phyloP scores from a whole-genome alignment of 2,329 filamentous ascomycete species.

The Trematosphaeria pertusa region DNA sequence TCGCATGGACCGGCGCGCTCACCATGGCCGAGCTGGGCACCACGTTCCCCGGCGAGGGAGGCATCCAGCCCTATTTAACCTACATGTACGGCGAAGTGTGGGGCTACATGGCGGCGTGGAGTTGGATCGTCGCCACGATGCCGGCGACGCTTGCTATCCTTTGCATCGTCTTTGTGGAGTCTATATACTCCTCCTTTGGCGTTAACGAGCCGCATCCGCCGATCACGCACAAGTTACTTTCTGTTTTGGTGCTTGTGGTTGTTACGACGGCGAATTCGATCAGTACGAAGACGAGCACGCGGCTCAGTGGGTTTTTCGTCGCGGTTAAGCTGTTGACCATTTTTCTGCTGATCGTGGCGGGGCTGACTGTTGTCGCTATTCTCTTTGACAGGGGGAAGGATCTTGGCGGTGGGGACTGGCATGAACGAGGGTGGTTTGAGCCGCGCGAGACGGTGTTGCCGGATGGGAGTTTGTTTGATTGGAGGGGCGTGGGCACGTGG shows the following conservation, averaged over 20 bases:
- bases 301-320: slow-evolving; percentile 48
- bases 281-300: slow-evolving; percentile 52
- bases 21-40: slow-evolving; percentile 70
- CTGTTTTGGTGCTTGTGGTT: slow-evolving; percentile 46
- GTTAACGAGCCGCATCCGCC: slow-evolving; percentile 62
- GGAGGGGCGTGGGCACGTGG: slow-evolving; percentile 58
- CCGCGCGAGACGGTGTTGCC: slow-evolving; percentile 34
- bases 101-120: slow-evolving; percentile 70
- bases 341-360: slow-evolving; percentile 42
- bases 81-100: slow-evolving; percentile 67
- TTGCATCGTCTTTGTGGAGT: slow-evolving; percentile 65
- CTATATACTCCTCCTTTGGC: slow-evolving; percentile 58
- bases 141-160: slow-evolving; percentile 69
- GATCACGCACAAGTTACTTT: slow-evolving; percentile 49
- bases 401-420: slow-evolving; percentile 43
- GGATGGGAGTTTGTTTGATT: slow-evolving; percentile 42
- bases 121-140: slow-evolving; percentile 71
- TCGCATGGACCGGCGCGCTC: slow-evolving; percentile 69
- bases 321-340: slow-evolving; percentile 46
- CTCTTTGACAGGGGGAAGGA: slow-evolving; percentile 36
- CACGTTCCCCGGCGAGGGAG: slow-evolving; percentile 69
- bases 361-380: slow-evolving; percentile 41
- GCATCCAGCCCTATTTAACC: slow-evolving; percentile 68
- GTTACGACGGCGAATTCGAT: slow-evolving; percentile 53
- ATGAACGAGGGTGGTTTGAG: slow-evolving; percentile 41